Percentiles rank a stretch among this genome's conserved stretches.
phyloP scores from a whole-genome alignment of 352 stramenopile genomes.

The Pythium phragmitis region DNA sequence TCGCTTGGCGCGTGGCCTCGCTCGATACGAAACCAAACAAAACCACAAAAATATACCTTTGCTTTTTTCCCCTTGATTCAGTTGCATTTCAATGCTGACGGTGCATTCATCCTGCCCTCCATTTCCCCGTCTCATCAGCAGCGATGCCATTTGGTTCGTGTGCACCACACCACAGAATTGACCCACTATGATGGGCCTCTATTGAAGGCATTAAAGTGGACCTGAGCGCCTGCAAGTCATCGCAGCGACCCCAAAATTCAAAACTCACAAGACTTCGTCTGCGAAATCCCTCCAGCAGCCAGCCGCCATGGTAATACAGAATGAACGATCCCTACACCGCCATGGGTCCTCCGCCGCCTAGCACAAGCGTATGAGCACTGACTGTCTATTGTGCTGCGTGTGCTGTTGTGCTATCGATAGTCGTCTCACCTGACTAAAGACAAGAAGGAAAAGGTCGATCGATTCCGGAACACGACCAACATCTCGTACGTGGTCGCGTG shows the following conservation, averaged over 20 bases:
- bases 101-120: no score
- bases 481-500: slow-evolving; percentile 39
- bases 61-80: slow-evolving; percentile 5
- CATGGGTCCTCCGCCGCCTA: background rate
- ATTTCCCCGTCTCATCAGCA: no score
- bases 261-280: background rate
- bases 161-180: slow-evolving; percentile 13
- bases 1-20: slow-evolving; percentile 24
- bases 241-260: background rate
- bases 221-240: background rate
- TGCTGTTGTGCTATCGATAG: slow-evolving; percentile 4
- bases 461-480: slow-evolving; percentile 78
- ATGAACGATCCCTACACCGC: no score
- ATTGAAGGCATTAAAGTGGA: slow-evolving; percentile 4
- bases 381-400: background rate
- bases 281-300: slow-evolving; percentile 1
- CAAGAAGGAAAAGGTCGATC: slow-evolving; percentile 72
- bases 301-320: background rate
- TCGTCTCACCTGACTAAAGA: slow-evolving; percentile 35
- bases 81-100: no score
- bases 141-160: background rate
- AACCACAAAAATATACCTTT: slow-evolving; percentile 15
- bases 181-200: background rate
- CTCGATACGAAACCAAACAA: slow-evolving; percentile 16
- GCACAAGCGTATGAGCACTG: background rate